Base-by-base conservation (phyloP, 345 rosid genomes). In the Boechera retrofracta region DNA sequence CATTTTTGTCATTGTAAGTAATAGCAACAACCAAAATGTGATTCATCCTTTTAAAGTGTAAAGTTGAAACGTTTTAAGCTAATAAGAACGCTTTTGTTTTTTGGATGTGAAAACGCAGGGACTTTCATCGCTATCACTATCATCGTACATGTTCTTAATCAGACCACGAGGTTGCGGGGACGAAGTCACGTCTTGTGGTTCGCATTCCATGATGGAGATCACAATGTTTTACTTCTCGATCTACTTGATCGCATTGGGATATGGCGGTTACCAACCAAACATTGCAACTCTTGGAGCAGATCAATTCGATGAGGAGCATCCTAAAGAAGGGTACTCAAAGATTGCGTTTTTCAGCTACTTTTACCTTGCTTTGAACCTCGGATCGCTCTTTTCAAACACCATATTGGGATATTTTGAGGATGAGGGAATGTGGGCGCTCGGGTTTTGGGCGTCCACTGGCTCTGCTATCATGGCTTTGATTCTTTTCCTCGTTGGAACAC, bases 221-320 rank as follows among this genome's bases (percentile, higher is more conserved):
- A 75, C 84, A 15, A 36, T 96, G 31, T 96, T 96, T 83, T 93
- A 96, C 88, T 82, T 93, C 65, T 96, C 99, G 0, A 93, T 86
- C 66, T 93, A 93, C 84, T 89, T 96, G 6, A 72, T 91, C 51
- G 99, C 99, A 0, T 84, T 96, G 21, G 99, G 99, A 59, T 85
- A 93, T 53, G 99, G 99, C 5, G 99, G 98, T 16, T 96, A 96
- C 79, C 99, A 96, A 48, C 99, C 99, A n/a, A 96, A 82, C 69
- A 96, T 93, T 32, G 98, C 95, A 36, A 93, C 99, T 1, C 86
- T 96, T 18, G 99, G 99, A 26, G 97, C 99, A 11, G 99, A 96
- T 71, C 99, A 96, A 62, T 96, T 91, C 76, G 98, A 96, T 35
- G 98, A 91, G 73, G 92, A 93, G 51, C 91, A 96, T 78, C 86